Percentiles rank a stretch among this genome's conserved stretches.
Evolutionary conservation across 176 grass and related monocot genomes (phyloP).

Genomic region (Tillandsia fasciculata): DNA sequence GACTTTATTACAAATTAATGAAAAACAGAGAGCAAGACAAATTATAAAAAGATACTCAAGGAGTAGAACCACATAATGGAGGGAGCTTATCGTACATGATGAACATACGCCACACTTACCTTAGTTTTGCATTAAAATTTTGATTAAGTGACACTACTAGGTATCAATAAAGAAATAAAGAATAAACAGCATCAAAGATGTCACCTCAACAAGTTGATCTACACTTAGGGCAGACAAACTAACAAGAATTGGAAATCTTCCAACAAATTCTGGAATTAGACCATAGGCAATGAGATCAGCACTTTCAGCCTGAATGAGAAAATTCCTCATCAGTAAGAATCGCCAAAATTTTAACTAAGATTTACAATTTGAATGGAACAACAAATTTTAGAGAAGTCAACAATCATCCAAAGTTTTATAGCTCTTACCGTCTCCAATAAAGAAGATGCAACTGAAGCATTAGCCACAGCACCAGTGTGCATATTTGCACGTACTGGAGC

Average conservation of each 20-base stretch:
- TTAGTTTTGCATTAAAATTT: background rate
- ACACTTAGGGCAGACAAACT: conserved; percentile 53
- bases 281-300: conserved; percentile 64
- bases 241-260: conserved; percentile 73
- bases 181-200: background rate
- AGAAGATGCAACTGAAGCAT: conserved; percentile 46
- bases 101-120: background rate
- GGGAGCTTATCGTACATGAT: no score
- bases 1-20: no score
- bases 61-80: no score
- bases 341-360: background rate
- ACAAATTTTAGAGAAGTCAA: background rate
- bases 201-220: conserved; percentile 70
- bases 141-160: background rate
- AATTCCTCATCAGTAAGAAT: conserved; percentile 11
- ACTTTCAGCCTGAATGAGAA: conserved; percentile 52
- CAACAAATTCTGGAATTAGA: conserved; percentile 65
- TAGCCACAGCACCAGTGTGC: conserved; percentile 36
- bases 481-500: conserved; percentile 69
- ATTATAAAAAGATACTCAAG: no score
- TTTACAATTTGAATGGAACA: background rate
- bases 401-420: conserved; percentile 2
- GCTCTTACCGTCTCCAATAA: conserved; percentile 61
- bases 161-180: conserved; percentile 13
- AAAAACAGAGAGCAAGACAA: no score